phyloP scores from a whole-genome alignment of 129 eudicot genomes.

The Escallonia rubra region DNA sequence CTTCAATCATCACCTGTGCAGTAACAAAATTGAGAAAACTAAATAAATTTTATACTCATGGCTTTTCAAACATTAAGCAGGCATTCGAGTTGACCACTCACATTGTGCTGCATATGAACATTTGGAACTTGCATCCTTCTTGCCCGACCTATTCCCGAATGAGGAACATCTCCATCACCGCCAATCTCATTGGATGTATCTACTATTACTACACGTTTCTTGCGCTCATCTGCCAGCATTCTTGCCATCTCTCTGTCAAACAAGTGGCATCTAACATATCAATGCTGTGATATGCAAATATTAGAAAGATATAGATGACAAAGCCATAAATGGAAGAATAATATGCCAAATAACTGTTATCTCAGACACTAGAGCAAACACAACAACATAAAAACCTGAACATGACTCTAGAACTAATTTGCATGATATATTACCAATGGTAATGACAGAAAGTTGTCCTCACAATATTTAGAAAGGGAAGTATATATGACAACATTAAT shows the following conservation, averaged over 20 bases:
- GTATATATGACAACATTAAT: background rate
- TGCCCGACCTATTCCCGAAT: constrained; percentile 93
- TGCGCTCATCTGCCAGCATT: constrained; percentile 88
- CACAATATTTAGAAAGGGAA: background rate
- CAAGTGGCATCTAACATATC: constrained; percentile 1
- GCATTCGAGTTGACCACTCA: constrained; percentile 24
- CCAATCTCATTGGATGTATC: constrained; percentile 98
- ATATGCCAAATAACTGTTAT: background rate
- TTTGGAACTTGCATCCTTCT: constrained; percentile 99
- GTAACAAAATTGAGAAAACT: constrained; percentile 4
- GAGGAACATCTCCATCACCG: constrained; percentile 99
- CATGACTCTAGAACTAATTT: background rate
- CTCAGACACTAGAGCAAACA: background rate
- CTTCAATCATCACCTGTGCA: constrained; percentile 93
- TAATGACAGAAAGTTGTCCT: background rate
- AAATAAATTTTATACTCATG: too few species aligned
- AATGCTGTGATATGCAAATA: background rate
- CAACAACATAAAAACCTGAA: background rate
- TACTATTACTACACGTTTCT: constrained; percentile 84
- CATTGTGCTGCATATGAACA: constrained; percentile 96
- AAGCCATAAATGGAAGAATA: background rate
- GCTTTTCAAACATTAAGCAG: background rate
- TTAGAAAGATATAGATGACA: background rate
- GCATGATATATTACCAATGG: background rate
- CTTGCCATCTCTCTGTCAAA: constrained; percentile 84